phyloP scores from a whole-genome alignment of 176 grass and related monocot species.

The Miscanthus lutarioriparius region DNA sequence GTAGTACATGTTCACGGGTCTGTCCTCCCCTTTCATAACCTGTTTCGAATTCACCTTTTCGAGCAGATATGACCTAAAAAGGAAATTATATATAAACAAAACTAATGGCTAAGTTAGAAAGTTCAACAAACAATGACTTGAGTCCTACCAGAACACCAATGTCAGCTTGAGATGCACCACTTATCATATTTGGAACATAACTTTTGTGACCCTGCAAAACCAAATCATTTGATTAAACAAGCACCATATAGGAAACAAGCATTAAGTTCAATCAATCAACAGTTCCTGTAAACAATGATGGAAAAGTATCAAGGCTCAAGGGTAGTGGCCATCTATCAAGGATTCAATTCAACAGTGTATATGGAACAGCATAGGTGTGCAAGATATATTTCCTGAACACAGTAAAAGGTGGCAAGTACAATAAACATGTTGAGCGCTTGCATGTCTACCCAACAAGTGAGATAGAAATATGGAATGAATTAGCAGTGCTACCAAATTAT shows the following conservation, averaged over 20 bases:
- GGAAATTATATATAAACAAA: neutral
- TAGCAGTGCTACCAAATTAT: neutral
- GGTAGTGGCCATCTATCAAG: neutral
- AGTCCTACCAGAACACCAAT: slow-evolving; percentile 81
- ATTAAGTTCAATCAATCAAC: neutral
- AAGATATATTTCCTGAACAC: neutral
- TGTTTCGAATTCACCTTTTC: slow-evolving; percentile 95
- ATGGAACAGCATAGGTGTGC: neutral
- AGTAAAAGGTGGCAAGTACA: neutral
- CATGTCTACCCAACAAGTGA: slow-evolving; percentile 5
- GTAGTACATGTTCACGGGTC: slow-evolving; percentile 76
- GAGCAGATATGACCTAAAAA: slow-evolving; percentile 75
- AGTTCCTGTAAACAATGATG: neutral
- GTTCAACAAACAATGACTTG: slow-evolving; percentile 24
- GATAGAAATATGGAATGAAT: neutral
- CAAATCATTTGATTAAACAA: slow-evolving; percentile 38
- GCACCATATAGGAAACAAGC: neutral
- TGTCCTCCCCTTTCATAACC: slow-evolving; percentile 86
- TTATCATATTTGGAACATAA: slow-evolving; percentile 95
- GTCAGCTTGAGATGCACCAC: slow-evolving; percentile 97
- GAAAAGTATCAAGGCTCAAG: slow-evolving; percentile 10
- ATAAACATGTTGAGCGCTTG: neutral
- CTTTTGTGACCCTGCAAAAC: slow-evolving; percentile 92
- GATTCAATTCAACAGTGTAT: neutral
- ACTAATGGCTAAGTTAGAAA: neutral